phyloP scores from a whole-genome alignment of 192 early-diverging fungal genomes.

The Gaertneriomyces sp. region DNA sequence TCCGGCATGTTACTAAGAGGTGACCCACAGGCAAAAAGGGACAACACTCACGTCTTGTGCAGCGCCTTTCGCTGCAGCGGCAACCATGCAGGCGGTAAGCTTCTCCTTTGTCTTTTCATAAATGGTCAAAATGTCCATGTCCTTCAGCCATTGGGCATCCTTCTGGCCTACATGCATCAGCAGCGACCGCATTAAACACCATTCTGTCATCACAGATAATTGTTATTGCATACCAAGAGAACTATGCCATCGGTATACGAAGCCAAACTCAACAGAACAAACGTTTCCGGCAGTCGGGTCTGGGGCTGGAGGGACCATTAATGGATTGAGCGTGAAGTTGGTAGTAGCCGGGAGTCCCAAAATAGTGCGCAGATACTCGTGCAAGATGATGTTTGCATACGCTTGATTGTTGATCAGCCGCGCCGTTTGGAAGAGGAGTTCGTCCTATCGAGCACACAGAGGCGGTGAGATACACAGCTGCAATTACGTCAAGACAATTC shows the following conservation, averaged over 20 bases:
- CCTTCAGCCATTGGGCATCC: constrained; percentile 36
- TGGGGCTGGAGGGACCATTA: constrained; percentile 22
- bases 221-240: constrained; percentile 17
- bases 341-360: constrained; percentile 34
- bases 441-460: constrained; percentile 20
- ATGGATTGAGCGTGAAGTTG: constrained; percentile 38
- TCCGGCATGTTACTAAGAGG: background rate
- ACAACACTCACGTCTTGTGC: background rate
- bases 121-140: background rate
- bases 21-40: background rate
- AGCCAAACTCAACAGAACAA: constrained; percentile 44
- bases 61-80: background rate
- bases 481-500: background rate
- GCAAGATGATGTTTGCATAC: constrained; percentile 44
- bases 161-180: constrained; percentile 24
- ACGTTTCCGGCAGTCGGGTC: constrained; percentile 39
- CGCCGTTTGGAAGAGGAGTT: constrained; percentile 50
- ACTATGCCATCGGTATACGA: constrained; percentile 46
- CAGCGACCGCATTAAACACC: no score
- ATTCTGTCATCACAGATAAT: no score
- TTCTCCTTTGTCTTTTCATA: background rate
- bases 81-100: background rate
- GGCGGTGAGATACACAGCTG: background rate
- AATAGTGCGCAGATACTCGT: constrained; percentile 50
- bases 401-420: constrained; percentile 44